Evolutionary conservation across 148 eudicot genomes (phyloP), one percentile per base, ranked within the genome.

Genomic region (Chenopodium suecicum): DNA sequence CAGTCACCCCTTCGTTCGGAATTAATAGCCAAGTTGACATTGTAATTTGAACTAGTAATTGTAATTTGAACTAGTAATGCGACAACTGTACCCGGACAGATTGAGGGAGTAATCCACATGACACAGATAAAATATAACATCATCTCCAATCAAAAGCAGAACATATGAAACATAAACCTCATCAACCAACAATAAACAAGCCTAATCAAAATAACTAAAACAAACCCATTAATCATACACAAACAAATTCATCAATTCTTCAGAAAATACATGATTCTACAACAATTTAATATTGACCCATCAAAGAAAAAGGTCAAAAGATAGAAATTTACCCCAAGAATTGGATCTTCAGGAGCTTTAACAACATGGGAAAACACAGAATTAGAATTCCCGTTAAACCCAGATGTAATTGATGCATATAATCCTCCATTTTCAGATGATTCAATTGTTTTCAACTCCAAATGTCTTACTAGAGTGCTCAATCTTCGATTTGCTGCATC

Each of bases 331-430:
- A 96, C 99, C 86, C 99, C 99, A 78, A 96, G 95, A 79, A 96
- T 94, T 7, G 99, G 93, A 90, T 96, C 99, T 90, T 96, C 99
- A 52, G 98, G 99, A 69, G 91, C 99, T 72, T 85, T 89, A 83
- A 73, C 86, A 48, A 96, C 83, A 82, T 96, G 97, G 73, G 82
- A 85, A 79, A 96, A 96, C 14, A 91, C 97, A 4, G 98, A 93
- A 75, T 82, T 66, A 12, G 97, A 93, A 75, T 81, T 72, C 31
- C 72, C 84, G 54, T 70, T 79, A 65, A 48, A 70, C 25, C 82
- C 85, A 29, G 99, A 89, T 65, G 98, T 91, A 1, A 88, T 80
- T 9, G 93, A 83, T 65, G 85, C 81, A 56, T 84, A 80, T 75
- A 94, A 76, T 4, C 85, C 78, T 48, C n/a, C 78, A 70, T 82